Evolutionary conservation across 2,329 filamentous ascomycete genomes (phyloP).

Genomic region (Ophidiomyces ophidiicola): DNA sequence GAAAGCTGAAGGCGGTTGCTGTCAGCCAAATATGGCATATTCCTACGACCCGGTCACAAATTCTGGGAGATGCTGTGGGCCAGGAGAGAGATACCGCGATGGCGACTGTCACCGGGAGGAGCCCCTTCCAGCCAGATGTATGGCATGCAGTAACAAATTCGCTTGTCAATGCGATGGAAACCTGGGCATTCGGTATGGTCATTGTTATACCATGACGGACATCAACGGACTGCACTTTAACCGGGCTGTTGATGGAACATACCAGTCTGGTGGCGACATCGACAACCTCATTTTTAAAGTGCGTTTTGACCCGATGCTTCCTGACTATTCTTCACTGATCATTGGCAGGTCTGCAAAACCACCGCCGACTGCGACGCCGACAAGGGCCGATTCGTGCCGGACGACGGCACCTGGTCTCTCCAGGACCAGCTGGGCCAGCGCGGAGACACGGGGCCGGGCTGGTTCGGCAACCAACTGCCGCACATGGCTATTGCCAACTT

Average conservation of each 20-base stretch:
- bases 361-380: slow-evolving; percentile 9
- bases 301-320: not conserved
- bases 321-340: not conserved
- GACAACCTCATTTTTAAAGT: slow-evolving; percentile 10
- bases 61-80: not conserved
- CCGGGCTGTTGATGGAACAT: slow-evolving; percentile 8
- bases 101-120: not conserved
- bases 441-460: slow-evolving; percentile 3
- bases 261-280: slow-evolving; percentile 10
- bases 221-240: slow-evolving; percentile 9
- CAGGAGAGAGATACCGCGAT: not conserved
- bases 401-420: slow-evolving; percentile 7
- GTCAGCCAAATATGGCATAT: slow-evolving; percentile 1
- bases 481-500: slow-evolving; percentile 6
- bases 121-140: not conserved
- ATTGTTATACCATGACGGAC: slow-evolving; percentile 12
- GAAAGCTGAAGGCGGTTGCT: slow-evolving; percentile 5
- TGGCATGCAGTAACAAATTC: slow-evolving; percentile 4
- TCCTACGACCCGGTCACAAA: slow-evolving; percentile 2
- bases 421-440: slow-evolving; percentile 9
- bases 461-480: slow-evolving; percentile 9
- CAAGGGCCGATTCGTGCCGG: slow-evolving; percentile 5
- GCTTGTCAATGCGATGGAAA: slow-evolving; percentile 9
- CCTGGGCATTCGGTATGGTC: slow-evolving; percentile 9
- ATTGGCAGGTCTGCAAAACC: slow-evolving; percentile 9